Base-by-base conservation (phyloP, 1,284 basidiomycete genomes). In the Ustilago tritici region DNA sequence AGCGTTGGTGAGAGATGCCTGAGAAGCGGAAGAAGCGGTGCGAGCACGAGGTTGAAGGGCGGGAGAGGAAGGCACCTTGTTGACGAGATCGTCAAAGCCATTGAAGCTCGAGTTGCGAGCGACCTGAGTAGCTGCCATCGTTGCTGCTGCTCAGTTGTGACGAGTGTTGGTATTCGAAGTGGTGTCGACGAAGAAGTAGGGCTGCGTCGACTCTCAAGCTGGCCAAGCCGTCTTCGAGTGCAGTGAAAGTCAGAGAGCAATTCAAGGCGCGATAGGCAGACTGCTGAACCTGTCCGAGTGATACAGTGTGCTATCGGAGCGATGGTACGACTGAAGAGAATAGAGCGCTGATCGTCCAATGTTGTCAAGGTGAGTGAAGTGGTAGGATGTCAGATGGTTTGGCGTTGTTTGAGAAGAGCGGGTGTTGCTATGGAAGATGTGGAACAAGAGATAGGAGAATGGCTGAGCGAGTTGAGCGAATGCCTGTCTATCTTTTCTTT, bases 51-150 rank as follows among this genome's bases (percentile, higher is more conserved):
- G 66, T 41, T 63, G 55, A 36, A 75, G 59, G 6, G 53, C 57
- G 36, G 76, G 71, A 7, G 76, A 78, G 17, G 57, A 66, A 10
- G 76, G 71, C 76, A 78, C 65, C 71, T 78, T 78, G 71, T 78
- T 78, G 76, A 71, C 64, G n/a, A 74, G 43, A 43, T 78, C 76
- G 61, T 78, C 76, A 61, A 78, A 78, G 65, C 59, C 66, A 31
- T 35, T 57, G 67, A 77, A 72, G 70, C 75, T 73, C 28, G 63
- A 54, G 67, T 70, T 77, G 49, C 75, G 70, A 55, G 75, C 76
- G 54, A 78, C 71, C 57, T 74, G 70, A 43, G 76, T 78, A 36
- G 76, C 76, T 10, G 76, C 76, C 76, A 78, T 77, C n/a, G 15
- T 72, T 31, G 28, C 23, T n/a, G 43, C 43, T 52, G 19, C 1